Conservation (phyloP, 305 asterid species). For the Solanum chacoense region DNA sequence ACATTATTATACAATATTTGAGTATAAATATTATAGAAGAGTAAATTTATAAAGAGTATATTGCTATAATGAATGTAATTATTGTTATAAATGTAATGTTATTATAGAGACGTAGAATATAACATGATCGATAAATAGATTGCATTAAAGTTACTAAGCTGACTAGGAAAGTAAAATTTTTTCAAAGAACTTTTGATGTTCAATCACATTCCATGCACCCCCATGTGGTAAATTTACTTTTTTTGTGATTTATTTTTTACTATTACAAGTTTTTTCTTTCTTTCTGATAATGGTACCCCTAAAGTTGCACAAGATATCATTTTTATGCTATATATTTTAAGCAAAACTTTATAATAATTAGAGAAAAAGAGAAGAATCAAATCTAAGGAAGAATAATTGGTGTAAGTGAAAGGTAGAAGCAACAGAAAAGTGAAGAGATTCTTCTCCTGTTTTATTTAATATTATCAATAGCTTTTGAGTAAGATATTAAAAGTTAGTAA, state of each 20-base stretch:
- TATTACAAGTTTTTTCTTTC: background rate
- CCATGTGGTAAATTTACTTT: background rate
- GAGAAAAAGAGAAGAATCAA: background rate
- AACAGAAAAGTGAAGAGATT: background rate
- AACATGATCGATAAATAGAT: background rate
- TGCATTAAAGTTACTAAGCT: background rate
- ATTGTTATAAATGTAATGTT: background rate
- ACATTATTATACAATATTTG: background rate
- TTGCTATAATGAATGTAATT: background rate
- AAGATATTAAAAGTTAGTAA: background rate
- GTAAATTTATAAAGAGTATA: no score
- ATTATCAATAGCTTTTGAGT: background rate
- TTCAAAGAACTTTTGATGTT: background rate
- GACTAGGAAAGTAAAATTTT: background rate
- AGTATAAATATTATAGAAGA: background rate
- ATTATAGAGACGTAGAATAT: background rate
- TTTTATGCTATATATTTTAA: background rate
- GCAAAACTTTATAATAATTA: background rate
- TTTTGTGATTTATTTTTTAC: background rate
- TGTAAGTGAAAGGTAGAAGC: background rate
- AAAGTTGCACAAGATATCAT: background rate
- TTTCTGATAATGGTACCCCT: background rate
- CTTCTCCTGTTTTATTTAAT: background rate
- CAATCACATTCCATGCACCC: background rate
- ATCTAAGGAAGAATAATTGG: conserved; percentile 1